A percentile compares a stretch with the other conserved stretches of the same genome.
Conservation (phyloP, 306 rosid genomes). For the Boehmeria nivea region DNA sequence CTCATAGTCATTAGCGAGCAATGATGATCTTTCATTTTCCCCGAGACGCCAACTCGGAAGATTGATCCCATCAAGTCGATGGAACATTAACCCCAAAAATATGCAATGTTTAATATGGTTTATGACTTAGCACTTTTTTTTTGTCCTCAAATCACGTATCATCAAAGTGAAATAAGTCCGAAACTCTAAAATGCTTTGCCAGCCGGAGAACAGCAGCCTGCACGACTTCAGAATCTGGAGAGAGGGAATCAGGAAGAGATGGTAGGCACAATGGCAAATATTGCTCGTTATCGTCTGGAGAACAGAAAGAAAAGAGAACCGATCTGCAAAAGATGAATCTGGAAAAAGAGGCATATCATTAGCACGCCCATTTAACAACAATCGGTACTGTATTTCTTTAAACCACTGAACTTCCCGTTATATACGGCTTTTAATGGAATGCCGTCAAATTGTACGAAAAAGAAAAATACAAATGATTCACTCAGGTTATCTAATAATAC, state of each 20-base stretch:
- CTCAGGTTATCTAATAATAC: too few relatives aligned
- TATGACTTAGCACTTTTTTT: neutral
- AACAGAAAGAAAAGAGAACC: constrained; percentile 54
- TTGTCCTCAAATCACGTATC: constrained; percentile 32
- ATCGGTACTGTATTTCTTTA: too few relatives aligned
- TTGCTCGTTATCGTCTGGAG: constrained; percentile 51
- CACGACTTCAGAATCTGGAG: constrained; percentile 59
- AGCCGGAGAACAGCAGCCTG: constrained; percentile 62
- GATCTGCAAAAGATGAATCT: constrained; percentile 95
- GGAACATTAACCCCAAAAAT: constrained; percentile 18
- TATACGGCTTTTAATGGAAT: too few relatives aligned
- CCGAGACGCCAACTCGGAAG: constrained; percentile 7
- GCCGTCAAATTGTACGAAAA: too few relatives aligned
- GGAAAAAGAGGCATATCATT: constrained; percentile 31
- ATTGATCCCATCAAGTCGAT: constrained; percentile 13
- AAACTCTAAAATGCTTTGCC: constrained; percentile 65
- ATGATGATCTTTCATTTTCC: too few relatives aligned
- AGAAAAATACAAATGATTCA: too few relatives aligned
- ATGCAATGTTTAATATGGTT: constrained; percentile 21
- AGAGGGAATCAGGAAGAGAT: constrained; percentile 52
- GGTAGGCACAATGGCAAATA: constrained; percentile 78
- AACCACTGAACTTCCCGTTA: too few relatives aligned
- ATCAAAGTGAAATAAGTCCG: constrained; percentile 52
- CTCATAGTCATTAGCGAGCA: too few relatives aligned
- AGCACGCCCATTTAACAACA: too few relatives aligned